phyloP scores from a whole-genome alignment of 139 green algal species.

The Coelastrella sp. region DNA sequence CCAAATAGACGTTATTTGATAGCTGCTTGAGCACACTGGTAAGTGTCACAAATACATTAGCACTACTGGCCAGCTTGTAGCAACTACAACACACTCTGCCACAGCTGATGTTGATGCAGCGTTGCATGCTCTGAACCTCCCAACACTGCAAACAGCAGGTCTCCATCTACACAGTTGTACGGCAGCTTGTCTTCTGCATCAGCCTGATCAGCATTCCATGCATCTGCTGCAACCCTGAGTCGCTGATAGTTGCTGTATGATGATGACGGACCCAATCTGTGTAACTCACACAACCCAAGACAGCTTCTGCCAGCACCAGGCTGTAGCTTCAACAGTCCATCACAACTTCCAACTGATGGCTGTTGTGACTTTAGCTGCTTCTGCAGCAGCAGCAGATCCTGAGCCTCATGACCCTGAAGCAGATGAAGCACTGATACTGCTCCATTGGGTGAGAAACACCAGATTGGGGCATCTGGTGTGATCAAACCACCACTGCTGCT shows the following conservation, averaged over 20 bases:
- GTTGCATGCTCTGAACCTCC: too few species aligned
- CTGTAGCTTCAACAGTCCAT: background rate
- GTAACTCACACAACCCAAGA: background rate
- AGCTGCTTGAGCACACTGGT: too few species aligned
- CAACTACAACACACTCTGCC: background rate
- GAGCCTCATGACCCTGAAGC: background rate
- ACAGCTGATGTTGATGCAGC: background rate
- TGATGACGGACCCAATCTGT: background rate
- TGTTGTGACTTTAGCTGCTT: background rate
- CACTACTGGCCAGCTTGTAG: too few species aligned
- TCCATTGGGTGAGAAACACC: constrained; percentile 29
- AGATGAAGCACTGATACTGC: constrained; percentile 10
- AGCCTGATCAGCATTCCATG: background rate
- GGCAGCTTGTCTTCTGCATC: constrained; percentile 17
- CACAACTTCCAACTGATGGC: too few species aligned
- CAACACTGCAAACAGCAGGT: constrained; percentile 18
- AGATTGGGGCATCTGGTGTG: background rate
- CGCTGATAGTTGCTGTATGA: constrained; percentile 5
- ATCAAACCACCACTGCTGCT: background rate
- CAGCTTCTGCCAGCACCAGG: too few species aligned
- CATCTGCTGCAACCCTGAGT: background rate
- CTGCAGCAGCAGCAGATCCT: constrained; percentile 24
- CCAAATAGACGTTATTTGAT: too few species aligned
- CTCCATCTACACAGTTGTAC: constrained; percentile 34
- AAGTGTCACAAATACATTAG: too few species aligned